Conservation (phyloP, 306 rosid species). For the Mucuna pruriens region DNA sequence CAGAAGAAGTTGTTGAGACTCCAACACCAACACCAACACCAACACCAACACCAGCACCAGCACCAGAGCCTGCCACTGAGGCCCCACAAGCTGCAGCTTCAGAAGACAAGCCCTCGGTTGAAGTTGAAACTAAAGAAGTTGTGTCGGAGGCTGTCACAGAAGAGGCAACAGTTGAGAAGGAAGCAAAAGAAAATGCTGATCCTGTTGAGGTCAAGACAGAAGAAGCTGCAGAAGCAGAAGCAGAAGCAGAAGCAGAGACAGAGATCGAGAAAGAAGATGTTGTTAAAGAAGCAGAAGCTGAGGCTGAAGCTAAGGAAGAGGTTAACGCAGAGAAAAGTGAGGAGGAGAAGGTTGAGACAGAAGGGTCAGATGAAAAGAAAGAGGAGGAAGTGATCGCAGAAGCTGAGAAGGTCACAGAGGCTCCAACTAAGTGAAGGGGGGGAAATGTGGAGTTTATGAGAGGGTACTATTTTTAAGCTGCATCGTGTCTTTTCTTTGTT, state of each 20-base stretch:
- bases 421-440: constrained; percentile 34
- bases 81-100: constrained; percentile 32
- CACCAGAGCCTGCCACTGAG: constrained; percentile 23
- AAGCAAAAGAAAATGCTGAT: constrained; percentile 44
- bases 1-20: constrained; percentile 43
- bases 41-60: constrained; percentile 32
- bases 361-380: constrained; percentile 41
- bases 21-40: constrained; percentile 19
- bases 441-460: constrained; percentile 4
- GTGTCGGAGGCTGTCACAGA: constrained; percentile 42
- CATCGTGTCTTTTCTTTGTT: constrained; percentile 28
- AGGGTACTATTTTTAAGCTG: constrained; percentile 20
- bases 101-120: constrained; percentile 40
- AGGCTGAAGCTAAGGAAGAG: constrained; percentile 30
- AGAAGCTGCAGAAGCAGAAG: constrained; percentile 35
- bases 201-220: constrained; percentile 35
- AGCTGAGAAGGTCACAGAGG: constrained; percentile 38
- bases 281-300: constrained; percentile 38
- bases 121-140: constrained; percentile 49
- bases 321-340: constrained; percentile 39
- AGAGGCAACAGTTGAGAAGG: too few species aligned
- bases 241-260: constrained; percentile 32
- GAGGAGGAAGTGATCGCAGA: constrained; percentile 46
- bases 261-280: constrained; percentile 38
- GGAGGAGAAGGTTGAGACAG: constrained; percentile 42